These are phyloP conservation scores for Sarocladium strictum DNA, from an alignment of 2,329 filamentous ascomycete species.

Conservation along the genomic window DNA sequence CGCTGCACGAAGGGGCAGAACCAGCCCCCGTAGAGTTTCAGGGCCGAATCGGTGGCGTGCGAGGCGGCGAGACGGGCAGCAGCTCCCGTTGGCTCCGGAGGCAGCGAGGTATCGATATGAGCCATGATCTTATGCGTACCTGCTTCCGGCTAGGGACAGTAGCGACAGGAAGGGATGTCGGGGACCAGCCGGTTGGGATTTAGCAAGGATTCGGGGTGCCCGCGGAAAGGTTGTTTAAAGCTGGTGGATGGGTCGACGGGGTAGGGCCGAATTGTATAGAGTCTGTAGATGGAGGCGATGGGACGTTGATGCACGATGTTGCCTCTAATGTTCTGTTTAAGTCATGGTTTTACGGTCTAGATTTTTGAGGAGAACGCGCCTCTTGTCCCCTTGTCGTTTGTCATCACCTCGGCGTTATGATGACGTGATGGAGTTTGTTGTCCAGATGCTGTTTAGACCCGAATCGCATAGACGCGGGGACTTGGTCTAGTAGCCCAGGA, in stretches of 20 bases:
- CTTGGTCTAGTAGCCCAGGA: not conserved
- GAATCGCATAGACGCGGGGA: not conserved
- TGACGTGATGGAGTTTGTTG: not conserved
- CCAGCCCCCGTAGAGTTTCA: slow-evolving; percentile 70
- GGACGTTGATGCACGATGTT: not conserved
- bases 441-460: too few relatives aligned
- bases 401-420: not conserved
- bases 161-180: not conserved
- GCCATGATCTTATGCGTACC: slow-evolving; percentile 29
- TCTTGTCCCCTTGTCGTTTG: not conserved
- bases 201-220: not conserved
- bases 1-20: slow-evolving; percentile 69
- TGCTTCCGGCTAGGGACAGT: not conserved
- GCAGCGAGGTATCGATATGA: slow-evolving; percentile 42
- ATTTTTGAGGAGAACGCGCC: not conserved
- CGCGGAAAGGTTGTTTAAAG: not conserved
- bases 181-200: not conserved
- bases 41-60: slow-evolving; percentile 40
- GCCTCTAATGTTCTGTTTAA: not conserved
- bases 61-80: slow-evolving; percentile 40
- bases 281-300: not conserved
- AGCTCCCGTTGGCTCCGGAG: slow-evolving; percentile 39
- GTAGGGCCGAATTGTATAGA: slow-evolving; percentile 1
- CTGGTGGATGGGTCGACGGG: not conserved
- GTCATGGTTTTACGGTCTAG: not conserved